Base-by-base conservation (phyloP, 208 protist species). In the Willaertia magna region DNA sequence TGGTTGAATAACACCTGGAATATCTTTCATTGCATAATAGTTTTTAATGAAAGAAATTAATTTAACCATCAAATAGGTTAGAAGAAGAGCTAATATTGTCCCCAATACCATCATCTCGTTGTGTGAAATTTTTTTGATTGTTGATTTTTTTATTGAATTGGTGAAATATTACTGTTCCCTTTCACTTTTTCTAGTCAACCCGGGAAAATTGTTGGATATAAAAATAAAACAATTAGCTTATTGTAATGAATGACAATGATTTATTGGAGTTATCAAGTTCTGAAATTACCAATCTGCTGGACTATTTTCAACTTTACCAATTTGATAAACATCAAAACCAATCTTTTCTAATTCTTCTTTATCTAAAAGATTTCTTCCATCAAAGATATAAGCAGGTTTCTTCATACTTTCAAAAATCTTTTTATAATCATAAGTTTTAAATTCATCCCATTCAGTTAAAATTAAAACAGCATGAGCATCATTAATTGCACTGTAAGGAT, bases 371-470 rank as follows among this genome's bases (percentile, higher is more conserved):
- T 93, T 90, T 26, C 95, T 85, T 12, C 97, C 97, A 88, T 99
- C 97, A 87, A 99, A 98, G 44, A 98, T 43, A 86, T 97, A 97
- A 51, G 96, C 94, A 1, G 97, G 97, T 87, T 97, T 96, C 30
- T 88, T 49, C 97, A 99, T 99, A 12, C 48, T 74, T 7, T 92
- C 87, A 87, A 95, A 98, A 55, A 97, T 91, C 4, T 74, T 86
- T 26, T 88, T 4, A 87, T 94, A 98, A 89, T 98, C 93, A 67
- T 95, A 89, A 48, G 48, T 88, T 84, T 92, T 91, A 91, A 99
- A 98, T 89, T 97, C 96, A 87, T 98, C 94, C 97, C 97, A 99
- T 87, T 99, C 97, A n/a, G 97, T 99, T 34, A 97, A 86, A 67
- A 99, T 88, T n/a, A 94, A 86, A 47, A 99, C 87, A 14, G 95